Conservation (phyloP, 306 rosid genomes). For the Benincasa hispida region DNA sequence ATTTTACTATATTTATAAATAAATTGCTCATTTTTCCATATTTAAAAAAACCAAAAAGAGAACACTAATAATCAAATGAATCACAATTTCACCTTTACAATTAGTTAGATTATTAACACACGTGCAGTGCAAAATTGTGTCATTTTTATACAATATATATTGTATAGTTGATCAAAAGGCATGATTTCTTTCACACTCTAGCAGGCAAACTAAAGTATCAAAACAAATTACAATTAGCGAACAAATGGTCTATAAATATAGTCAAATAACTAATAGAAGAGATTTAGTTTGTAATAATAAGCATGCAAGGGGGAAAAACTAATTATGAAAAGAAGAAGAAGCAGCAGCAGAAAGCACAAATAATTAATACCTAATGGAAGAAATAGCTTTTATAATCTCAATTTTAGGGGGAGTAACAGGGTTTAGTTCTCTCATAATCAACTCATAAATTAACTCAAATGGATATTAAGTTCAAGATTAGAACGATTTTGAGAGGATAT, state of each 20-base stretch:
- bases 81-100: background rate
- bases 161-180: background rate
- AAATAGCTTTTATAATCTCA: background rate
- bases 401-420: background rate
- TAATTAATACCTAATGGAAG: background rate
- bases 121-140: background rate
- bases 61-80: no score
- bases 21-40: no score
- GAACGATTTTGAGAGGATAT: no score
- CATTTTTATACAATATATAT: background rate
- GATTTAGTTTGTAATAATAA: no score
- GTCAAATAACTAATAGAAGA: background rate
- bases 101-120: background rate
- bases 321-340: no score
- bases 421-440: no score
- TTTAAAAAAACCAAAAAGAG: no score
- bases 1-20: no score
- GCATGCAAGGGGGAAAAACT: background rate
- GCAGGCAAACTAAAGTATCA: background rate
- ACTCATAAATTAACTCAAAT: no score
- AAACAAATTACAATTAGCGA: background rate
- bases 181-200: background rate
- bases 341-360: background rate
- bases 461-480: no score
- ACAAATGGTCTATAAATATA: background rate